Evolutionary conservation across 2,329 filamentous ascomycete species (phyloP), one percentile per base, ranked within the genome.

Genomic region (Conoideocrella luteorostrata): DNA sequence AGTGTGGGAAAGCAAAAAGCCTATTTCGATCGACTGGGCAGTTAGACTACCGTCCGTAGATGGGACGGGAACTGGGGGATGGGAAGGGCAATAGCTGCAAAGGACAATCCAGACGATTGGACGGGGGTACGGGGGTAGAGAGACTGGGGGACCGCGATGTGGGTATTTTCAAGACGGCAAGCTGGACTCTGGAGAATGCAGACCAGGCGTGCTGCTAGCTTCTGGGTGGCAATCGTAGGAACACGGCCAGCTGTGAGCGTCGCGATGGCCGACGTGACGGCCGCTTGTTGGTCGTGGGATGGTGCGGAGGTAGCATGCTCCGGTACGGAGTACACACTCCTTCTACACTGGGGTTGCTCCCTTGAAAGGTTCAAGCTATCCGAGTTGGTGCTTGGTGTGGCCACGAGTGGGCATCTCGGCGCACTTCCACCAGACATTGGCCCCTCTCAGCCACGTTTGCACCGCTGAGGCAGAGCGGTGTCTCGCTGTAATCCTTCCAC

Each of bases 1-100:
- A 28, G 22, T 39, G 36, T 39, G n/a, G 22, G 36, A 39, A 39
- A 28, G 22, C n/a, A 22, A 39, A 39, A 39, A 22, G n/a, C n/a
- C n/a, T 39, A 20, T 24, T 26, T 26, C 36, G 2, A 26, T 26
- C 36, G 20, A 4, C 21, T n/a, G 21, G 22, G 17, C 7, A 22
- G 13, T 21, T 22, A 37, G 34, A 37, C 34, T 37, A 23, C 20
- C 11, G 15, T 37, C 20, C 11, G 15, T 37, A 5, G 13, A 18
- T 12, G 13, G 21, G 35, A 24, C 21, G 18, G 22, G 7, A 17
- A 38, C 35, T 23, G 35, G 39, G 26, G 17, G 11, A 41, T 30
- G 37, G 37, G 37, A 13, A 33, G 12, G 38, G 26, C 13, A 5
- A 7, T 32, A 15, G 17, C 29, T 32, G 29, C 29, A n/a, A 32